Evolutionary conservation across 768 basidiomycete species (phyloP), one percentile per base, ranked within the genome.

Genomic region (Calocybe gangraenosa): DNA sequence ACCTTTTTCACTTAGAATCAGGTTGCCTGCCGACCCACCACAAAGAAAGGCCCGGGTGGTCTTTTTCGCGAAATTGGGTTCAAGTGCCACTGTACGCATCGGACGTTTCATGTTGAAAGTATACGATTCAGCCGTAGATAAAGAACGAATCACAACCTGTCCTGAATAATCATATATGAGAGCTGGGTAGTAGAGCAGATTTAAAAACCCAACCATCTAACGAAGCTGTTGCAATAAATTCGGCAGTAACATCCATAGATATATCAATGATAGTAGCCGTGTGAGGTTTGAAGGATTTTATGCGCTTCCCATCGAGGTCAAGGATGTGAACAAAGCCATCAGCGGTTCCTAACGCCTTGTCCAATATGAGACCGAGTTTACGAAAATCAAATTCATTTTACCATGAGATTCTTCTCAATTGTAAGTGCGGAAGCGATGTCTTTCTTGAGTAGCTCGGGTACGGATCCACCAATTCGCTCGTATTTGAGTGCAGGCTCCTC

Each of bases 401-500:
- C 93, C 66, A 96, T 68, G 34, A 78, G 71, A 53, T 84, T 84
- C 41, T 81, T 79, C 0, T 85, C 82, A 17, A 92, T 77, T 10
- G 81, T 75, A 17, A 97, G 68, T 3, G 92, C 81, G 31, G 92
- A 94, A 1, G 86, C 90, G 10, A 91, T 84, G 58, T 96, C 95
- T 62, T 89, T 94, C 69, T 81, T 82, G 44, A 97, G 75, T 21
- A 96, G 66, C 54, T 90, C 87, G 3, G 80, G 78, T 21, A 87
- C 67, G 0, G 76, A 65, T 1, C 90, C 88, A 18, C 76, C 75
- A 43, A 96, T 76, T 35, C 87, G 81, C 53, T 88, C 83, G 58
- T 97, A 98, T 62, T 97, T 98, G 56, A 98, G 73, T 0, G 87
- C 78, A 28, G 89, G 93, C 67, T 95, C 93, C 15, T 93, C 90